Evolutionary conservation across 495 filamentous ascomycete genomes (phyloP), one percentile per base, ranked within the genome.

Genomic region (Podospora bellae-mahoneyi): DNA sequence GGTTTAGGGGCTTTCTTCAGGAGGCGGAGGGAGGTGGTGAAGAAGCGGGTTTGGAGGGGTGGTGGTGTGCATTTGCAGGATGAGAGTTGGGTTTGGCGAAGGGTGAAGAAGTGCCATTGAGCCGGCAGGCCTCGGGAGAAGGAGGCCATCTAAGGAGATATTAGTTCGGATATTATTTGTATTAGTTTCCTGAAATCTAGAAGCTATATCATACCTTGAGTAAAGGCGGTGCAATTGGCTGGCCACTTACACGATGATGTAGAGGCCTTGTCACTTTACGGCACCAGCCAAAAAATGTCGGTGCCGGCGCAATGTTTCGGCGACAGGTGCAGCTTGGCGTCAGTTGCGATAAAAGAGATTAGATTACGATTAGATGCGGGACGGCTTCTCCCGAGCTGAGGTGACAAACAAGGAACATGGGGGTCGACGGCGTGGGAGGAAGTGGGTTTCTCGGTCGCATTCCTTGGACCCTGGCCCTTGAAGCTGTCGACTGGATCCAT

Each of bases 81-180:
- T 48, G 39, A 1, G 7, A 13, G 39, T 15, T 64, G 69, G 13
- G 69, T 32, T 53, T 55, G 66, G 20, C 60, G 70, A 10, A 54
- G 68, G 28, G 67, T 27, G 67, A 74, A 34, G n/a, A 74, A 48
- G 3, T 66, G 34, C 7, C 68, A 28, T n/a, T 66, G 72, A 60
- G 66, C 30, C 32, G 34, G 48, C 60, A 74, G 53, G 64, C 68
- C 70, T 32, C 68, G 67, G 13, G 73, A 68, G 67, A 74, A 69
- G 64, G 74, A 69, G 26, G 74, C 69, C 74, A 74, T 74, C 48
- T 70, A 58, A 30, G 53, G 53, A 9, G n/a, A 28, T 13, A 61
- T 28, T 28, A 28, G n/a, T 32, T 23, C 2, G 4, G 4, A 26
- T 60, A 23, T 19, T 23, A 60, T 19, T 60, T 13, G 13, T 60